Evolutionary conservation across 2,329 filamentous ascomycete species (phyloP).

Genomic region (Diaporthe ampelina): DNA sequence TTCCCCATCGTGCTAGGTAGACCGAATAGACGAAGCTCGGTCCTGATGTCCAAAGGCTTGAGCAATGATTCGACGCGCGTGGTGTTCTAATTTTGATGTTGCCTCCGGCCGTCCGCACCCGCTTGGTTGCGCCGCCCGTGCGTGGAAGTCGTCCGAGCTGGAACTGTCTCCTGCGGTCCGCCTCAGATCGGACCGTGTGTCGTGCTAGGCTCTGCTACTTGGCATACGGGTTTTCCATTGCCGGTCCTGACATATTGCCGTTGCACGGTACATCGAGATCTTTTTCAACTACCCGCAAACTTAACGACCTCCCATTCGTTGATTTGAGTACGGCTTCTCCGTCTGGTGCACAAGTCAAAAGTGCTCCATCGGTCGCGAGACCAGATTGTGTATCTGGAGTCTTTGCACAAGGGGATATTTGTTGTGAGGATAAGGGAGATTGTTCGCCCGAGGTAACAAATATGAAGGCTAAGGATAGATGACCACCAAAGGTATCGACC

Average conservation of each 20-base stretch:
- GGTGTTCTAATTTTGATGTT: not conserved
- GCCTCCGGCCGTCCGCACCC: no score
- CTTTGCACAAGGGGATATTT: not conserved
- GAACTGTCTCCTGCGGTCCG: no score
- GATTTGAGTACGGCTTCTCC: no score
- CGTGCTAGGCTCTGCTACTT: constrained; percentile 23
- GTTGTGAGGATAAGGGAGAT: no score
- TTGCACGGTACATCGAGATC: not conserved
- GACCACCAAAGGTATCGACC: no score
- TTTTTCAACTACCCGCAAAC: not conserved
- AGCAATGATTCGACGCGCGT: not conserved
- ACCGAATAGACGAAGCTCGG: constrained; percentile 1
- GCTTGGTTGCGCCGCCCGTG: no score
- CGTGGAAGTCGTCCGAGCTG: no score
- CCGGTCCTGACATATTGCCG: not conserved
- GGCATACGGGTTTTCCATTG: not conserved
- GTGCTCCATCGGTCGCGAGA: not conserved
- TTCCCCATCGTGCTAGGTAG: not conserved
- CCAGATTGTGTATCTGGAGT: no score
- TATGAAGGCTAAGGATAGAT: not conserved
- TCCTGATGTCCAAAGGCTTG: no score
- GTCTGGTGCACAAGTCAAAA: no score
- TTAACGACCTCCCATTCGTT: not conserved
- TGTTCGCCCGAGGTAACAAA: no score
- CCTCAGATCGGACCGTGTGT: no score